phyloP scores from a whole-genome alignment of 331 rosid genomes.

The Malus hybrid region DNA sequence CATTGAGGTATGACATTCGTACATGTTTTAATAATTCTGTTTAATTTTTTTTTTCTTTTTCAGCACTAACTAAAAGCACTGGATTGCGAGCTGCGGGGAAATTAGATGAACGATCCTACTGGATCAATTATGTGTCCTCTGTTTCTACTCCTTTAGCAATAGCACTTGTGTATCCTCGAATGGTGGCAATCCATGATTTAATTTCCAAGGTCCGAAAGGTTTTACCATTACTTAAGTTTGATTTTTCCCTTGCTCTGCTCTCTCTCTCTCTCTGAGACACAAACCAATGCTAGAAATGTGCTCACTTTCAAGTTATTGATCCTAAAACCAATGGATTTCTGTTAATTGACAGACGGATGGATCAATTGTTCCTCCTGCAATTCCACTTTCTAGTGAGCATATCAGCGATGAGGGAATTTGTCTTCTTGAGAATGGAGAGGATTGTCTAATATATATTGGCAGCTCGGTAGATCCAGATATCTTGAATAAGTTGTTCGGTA shows the following conservation, averaged over 20 bases:
- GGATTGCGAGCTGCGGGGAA: slow-evolving; percentile 67
- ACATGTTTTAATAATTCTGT: slow-evolving; percentile 11
- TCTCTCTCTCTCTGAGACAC: background rate
- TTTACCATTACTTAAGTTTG: background rate
- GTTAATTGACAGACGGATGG: slow-evolving; percentile 46
- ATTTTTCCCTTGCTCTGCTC: background rate
- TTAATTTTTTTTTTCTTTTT: slow-evolving; percentile 27
- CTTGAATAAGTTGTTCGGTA: slow-evolving; percentile 54
- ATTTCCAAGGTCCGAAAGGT: slow-evolving; percentile 42
- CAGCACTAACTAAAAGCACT: slow-evolving; percentile 70
- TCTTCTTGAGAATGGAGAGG: slow-evolving; percentile 81
- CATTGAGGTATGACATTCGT: background rate
- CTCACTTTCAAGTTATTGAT: background rate
- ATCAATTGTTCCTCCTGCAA: slow-evolving; percentile 52
- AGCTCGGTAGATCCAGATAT: slow-evolving; percentile 48
- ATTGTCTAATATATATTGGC: slow-evolving; percentile 68
- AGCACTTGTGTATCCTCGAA: slow-evolving; percentile 78
- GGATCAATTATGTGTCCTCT: slow-evolving; percentile 65
- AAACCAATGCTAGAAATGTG: background rate
- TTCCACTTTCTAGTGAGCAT: slow-evolving; percentile 83
- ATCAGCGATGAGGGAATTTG: slow-evolving; percentile 62
- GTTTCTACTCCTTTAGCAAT: slow-evolving; percentile 66
- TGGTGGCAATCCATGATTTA: slow-evolving; percentile 71
- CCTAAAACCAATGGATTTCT: background rate
- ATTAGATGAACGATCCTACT: slow-evolving; percentile 74